Evolutionary conservation across 805 yeast species (phyloP), one percentile per base, ranked within the genome.

Genomic region (Jamesozyma lodderae): DNA sequence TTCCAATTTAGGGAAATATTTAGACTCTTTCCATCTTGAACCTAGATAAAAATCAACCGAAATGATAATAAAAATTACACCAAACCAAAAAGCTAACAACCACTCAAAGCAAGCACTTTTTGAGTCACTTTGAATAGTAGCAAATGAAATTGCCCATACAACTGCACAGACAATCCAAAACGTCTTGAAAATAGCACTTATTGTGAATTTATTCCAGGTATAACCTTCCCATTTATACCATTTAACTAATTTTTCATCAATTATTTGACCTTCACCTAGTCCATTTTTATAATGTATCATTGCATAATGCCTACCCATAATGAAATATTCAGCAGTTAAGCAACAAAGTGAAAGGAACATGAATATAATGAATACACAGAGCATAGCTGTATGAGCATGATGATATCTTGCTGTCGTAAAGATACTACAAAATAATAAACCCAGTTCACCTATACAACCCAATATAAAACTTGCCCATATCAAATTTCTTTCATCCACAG

Each of bases 41-140:
- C 81, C 79, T 1, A 86, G 80, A 49, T 72, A 69, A 46, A 88
- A 68, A 56, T 90, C 96, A 43, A 74, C 68, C 1, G 81, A 64
- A 58, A 88, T 68, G 39, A 79, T 62, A 4, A 79, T 53, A 46
- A 80, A 72, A 43, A 83, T 66, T 24, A 80, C 52, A 3, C 94
- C 92, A 55, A 83, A 88, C 77, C 84, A 79, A 60, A 79, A 88
- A n/a, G 90, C 78, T 31, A 88, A 60, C 3, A 78, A 55, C 97
- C 97, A 90, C 60, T 90, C 97, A 55, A 81, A 75, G 14, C 69
- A 64, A 0, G 87, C 88, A 29, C 77, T 69, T 23, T 70, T 64
- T 3, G 71, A 72, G 45, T 70, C 65, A 27, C 62, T 52, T 6
- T 62, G 51, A 36, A 62, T 52, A 3, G 59, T 67, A 13, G 76